Percentiles rank a stretch among this genome's conserved stretches.
phyloP scores from a whole-genome alignment of 2,329 filamentous ascomycete species.

The Chalara sp. region DNA sequence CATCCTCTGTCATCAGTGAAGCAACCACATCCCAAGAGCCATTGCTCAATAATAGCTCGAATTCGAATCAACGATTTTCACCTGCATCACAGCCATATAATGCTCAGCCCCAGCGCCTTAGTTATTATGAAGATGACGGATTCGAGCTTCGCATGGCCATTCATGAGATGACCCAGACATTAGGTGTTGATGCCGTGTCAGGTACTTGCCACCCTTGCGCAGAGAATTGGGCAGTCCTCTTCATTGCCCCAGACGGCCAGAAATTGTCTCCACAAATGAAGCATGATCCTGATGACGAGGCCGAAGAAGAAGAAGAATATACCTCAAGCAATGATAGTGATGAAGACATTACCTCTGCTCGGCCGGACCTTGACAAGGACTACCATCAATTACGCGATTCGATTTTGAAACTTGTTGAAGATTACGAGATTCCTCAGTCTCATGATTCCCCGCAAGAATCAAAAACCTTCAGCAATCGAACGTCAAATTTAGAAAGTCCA shows the following conservation, averaged over 20 bases:
- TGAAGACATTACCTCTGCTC: conserved; percentile 47
- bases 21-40: conserved; percentile 59
- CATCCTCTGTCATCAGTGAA: conserved; percentile 67
- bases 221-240: conserved; percentile 77
- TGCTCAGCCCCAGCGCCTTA: conserved; percentile 39
- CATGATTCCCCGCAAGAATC: conserved; percentile 52
- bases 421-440: conserved; percentile 71
- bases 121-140: conserved; percentile 57
- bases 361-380: conserved; percentile 65
- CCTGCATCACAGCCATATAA: conserved; percentile 36
- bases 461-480: conserved; percentile 65
- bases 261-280: conserved; percentile 64
- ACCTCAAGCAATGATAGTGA: conserved; percentile 54
- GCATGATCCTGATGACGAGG: conserved; percentile 61
- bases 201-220: conserved; percentile 72
- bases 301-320: conserved; percentile 60
- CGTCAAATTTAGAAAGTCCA: conserved; percentile 40
- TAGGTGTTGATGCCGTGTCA: conserved; percentile 57
- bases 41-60: conserved; percentile 48
- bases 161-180: conserved; percentile 61
- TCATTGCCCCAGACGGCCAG: conserved; percentile 68
- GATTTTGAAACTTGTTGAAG: conserved; percentile 72
- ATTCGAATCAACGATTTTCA: conserved; percentile 46
- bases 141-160: conserved; percentile 60
- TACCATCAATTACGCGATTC: conserved; percentile 77